Conservation (phyloP, 208 protist species). For the Leishmania mexicana region DNA sequence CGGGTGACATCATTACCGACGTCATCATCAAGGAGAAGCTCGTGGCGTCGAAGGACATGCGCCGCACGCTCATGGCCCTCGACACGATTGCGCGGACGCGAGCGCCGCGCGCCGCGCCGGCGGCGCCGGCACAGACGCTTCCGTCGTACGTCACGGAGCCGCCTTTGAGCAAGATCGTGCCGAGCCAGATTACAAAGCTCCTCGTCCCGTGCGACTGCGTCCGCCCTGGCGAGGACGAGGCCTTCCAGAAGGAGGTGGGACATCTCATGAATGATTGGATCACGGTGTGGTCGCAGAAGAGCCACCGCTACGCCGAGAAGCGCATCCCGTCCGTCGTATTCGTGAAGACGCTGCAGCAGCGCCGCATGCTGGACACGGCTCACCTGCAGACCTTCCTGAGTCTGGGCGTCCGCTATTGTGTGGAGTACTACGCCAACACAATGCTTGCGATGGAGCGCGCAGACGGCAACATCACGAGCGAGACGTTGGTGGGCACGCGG, state of each 20-base stretch:
- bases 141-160: constrained; percentile 51
- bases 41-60: constrained; percentile 57
- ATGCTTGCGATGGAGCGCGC: constrained; percentile 79
- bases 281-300: constrained; percentile 40
- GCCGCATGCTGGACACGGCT: constrained; percentile 81
- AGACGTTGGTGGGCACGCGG: constrained; percentile 32
- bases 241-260: constrained; percentile 48
- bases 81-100: constrained; percentile 62
- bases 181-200: constrained; percentile 45
- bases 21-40: constrained; percentile 87
- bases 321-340: constrained; percentile 68
- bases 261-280: constrained; percentile 89
- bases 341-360: constrained; percentile 78
- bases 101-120: constrained; percentile 20
- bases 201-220: constrained; percentile 49
- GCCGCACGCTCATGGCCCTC: constrained; percentile 74
- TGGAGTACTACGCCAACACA: constrained; percentile 90
- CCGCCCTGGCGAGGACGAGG: constrained; percentile 48
- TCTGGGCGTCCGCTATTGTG: constrained; percentile 78
- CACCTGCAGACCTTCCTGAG: constrained; percentile 86
- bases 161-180: constrained; percentile 59
- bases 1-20: constrained; percentile 67
- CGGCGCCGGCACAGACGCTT: constrained; percentile 25
- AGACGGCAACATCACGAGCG: constrained; percentile 30
- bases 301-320: constrained; percentile 46